Conservation (phyloP, 768 basidiomycete species). For the Russula sp. region DNA sequence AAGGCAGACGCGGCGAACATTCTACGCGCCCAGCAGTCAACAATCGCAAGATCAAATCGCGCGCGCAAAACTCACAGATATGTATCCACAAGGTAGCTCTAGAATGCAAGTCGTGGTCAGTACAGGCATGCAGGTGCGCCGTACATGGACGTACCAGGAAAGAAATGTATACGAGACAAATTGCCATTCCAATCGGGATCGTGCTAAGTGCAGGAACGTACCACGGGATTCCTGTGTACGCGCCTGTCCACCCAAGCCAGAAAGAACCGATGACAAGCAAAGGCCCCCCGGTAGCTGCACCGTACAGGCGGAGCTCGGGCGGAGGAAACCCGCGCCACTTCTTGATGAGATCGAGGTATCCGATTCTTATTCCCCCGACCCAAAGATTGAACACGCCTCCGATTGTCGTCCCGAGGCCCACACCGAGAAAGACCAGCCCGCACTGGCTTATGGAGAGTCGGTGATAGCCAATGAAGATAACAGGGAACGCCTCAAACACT, state of each 20-base stretch:
- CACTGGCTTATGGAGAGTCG: slow-evolving; percentile 32
- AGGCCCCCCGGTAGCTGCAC: slow-evolving; percentile 34
- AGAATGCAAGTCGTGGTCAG: background rate
- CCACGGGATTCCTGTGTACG: slow-evolving; percentile 50
- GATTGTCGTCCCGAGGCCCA: slow-evolving; percentile 33
- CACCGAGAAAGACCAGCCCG: slow-evolving; percentile 37
- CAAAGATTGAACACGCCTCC: slow-evolving; percentile 28
- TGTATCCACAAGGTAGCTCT: slow-evolving; percentile 55
- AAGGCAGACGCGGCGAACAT: slow-evolving; percentile 49
- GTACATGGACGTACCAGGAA: slow-evolving; percentile 38
- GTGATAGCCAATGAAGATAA: slow-evolving; percentile 34
- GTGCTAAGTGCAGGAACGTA: slow-evolving; percentile 50
- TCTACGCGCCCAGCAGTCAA: background rate
- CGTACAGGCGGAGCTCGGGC: slow-evolving; percentile 36
- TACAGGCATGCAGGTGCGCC: background rate
- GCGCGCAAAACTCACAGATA: slow-evolving; percentile 32
- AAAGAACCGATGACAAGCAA: slow-evolving; percentile 34
- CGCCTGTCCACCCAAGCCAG: slow-evolving; percentile 48
- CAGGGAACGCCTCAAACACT: slow-evolving; percentile 36
- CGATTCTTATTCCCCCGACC: slow-evolving; percentile 24
- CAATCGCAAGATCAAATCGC: background rate
- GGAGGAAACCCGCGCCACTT: slow-evolving; percentile 39
- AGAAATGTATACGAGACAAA: slow-evolving; percentile 51
- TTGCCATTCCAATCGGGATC: slow-evolving; percentile 41
- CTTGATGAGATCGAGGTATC: slow-evolving; percentile 30